phyloP scores from a whole-genome alignment of 1,284 basidiomycete species.

The Trichosporon sp. region DNA sequence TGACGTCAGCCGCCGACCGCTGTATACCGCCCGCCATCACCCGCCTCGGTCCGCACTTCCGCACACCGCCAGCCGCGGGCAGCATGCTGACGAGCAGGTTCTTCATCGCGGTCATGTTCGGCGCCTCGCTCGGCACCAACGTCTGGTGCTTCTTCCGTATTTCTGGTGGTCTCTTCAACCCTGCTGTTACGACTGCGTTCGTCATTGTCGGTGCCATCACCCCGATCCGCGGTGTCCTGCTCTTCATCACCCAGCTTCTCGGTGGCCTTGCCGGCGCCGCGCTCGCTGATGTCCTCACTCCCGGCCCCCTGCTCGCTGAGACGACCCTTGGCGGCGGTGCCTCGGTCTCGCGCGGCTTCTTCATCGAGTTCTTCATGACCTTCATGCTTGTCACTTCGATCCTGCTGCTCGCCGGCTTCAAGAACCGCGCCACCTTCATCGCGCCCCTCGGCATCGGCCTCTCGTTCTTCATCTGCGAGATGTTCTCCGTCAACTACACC shows the following conservation, averaged over 20 bases:
- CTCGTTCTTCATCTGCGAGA: conserved; percentile 52
- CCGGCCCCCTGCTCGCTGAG: conserved; percentile 42
- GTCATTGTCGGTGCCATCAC: conserved; percentile 50
- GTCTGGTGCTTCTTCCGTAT: conserved; percentile 53
- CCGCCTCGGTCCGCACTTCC: background rate
- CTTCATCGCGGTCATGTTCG: conserved; percentile 52
- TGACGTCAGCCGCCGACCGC: background rate
- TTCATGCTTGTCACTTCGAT: conserved; percentile 48
- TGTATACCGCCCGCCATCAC: background rate
- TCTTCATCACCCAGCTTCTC: conserved; percentile 49
- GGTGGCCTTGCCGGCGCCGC: conserved; percentile 53
- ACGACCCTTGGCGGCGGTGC: conserved; percentile 47
- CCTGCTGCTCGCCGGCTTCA: conserved; percentile 53
- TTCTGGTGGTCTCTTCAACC: conserved; percentile 51
- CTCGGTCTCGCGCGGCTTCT: conserved; percentile 37
- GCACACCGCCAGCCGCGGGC: background rate
- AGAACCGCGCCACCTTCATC: conserved; percentile 53
- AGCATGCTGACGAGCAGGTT: conserved; percentile 41
- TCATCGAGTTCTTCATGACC: conserved; percentile 53
- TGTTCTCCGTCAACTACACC: conserved; percentile 50
- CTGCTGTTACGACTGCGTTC: conserved; percentile 52
- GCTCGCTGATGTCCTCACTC: conserved; percentile 47
- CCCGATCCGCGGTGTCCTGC: conserved; percentile 45
- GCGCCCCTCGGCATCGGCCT: conserved; percentile 55
- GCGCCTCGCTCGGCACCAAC: conserved; percentile 49